phyloP scores from a whole-genome alignment of 1,284 basidiomycete genomes.

The Trichosporon coremiiforme region DNA sequence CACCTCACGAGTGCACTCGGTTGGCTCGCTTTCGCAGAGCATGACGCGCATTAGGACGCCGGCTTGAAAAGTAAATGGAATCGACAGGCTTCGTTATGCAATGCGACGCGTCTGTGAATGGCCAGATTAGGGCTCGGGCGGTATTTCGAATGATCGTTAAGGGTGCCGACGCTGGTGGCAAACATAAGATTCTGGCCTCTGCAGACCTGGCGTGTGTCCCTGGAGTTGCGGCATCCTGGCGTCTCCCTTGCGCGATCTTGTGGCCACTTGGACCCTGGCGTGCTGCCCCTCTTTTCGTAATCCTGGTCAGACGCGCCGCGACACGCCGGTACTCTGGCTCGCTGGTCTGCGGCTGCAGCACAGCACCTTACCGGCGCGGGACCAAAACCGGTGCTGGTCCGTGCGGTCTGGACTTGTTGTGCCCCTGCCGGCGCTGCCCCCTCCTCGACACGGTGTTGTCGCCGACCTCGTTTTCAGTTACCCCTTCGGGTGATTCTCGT shows the following conservation, averaged over 20 bases:
- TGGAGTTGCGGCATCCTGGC: background rate
- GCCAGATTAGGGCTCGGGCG: background rate
- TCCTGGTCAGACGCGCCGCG: conserved; percentile 5
- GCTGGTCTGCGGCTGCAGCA: background rate
- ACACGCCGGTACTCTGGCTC: background rate
- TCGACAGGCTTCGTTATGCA: background rate
- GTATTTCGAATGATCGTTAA: background rate
- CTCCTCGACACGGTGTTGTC: background rate
- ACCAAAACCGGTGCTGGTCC: conserved; percentile 2
- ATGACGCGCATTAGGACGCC: background rate
- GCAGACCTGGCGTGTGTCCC: conserved; percentile 4
- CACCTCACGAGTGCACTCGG: background rate
- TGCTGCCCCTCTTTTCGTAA: conserved; percentile 13
- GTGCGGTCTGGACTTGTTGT: background rate
- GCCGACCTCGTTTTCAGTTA: background rate
- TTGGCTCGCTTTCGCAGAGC: background rate
- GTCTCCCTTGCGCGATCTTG: background rate
- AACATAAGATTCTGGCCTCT: background rate
- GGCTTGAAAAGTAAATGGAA: background rate
- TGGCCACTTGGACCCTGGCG: background rate
- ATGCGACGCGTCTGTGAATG: conserved; percentile 1
- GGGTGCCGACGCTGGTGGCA: background rate
- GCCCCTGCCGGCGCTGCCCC: background rate
- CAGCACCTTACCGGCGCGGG: conserved; percentile 1
- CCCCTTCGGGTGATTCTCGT: conserved; percentile 8